These are phyloP conservation scores for Yarrowia sp. DNA, from an alignment of 805 yeast genomes.

Conservation along the genomic window DNA sequence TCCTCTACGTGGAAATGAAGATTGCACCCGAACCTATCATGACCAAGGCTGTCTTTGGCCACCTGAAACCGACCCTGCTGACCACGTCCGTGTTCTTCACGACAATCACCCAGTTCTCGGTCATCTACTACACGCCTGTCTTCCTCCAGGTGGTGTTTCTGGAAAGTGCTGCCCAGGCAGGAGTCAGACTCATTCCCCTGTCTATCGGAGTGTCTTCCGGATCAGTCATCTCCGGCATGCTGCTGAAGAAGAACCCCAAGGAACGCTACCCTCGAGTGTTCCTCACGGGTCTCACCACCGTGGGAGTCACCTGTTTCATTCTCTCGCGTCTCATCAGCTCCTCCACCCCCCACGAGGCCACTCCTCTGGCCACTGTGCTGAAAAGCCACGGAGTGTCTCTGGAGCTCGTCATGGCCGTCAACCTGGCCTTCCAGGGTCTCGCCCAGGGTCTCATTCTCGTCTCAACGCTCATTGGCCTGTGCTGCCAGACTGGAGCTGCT, in stretches of 20 bases:
- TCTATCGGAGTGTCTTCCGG: slow-evolving; percentile 26
- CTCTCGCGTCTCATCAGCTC: slow-evolving; percentile 11
- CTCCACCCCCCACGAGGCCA: slow-evolving; percentile 7
- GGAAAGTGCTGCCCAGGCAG: slow-evolving; percentile 11
- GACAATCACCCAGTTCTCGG: slow-evolving; percentile 17
- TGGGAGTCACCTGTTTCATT: not conserved
- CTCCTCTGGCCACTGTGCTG: not conserved
- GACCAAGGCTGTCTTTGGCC: slow-evolving; percentile 53
- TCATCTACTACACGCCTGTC: slow-evolving; percentile 32
- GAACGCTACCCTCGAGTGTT: slow-evolving; percentile 12
- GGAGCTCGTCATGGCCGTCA: slow-evolving; percentile 2
- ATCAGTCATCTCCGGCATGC: slow-evolving; percentile 6
- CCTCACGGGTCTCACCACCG: slow-evolving; percentile 7
- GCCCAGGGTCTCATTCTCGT: slow-evolving; percentile 31
- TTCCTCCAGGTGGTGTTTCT: slow-evolving; percentile 31
- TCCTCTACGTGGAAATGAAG: slow-evolving; percentile 47
- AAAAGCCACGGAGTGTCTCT: not conserved
- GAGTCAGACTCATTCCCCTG: slow-evolving; percentile 22
- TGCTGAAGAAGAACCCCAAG: slow-evolving; percentile 25
- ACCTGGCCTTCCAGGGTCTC: slow-evolving; percentile 22
- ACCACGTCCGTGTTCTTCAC: slow-evolving; percentile 25
- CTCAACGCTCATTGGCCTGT: slow-evolving; percentile 25
- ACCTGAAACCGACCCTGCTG: slow-evolving; percentile 40
- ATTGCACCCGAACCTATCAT: slow-evolving; percentile 57
- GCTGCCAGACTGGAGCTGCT: slow-evolving; percentile 1